These are phyloP conservation scores for Vararia minispora DNA, from an alignment of 768 basidiomycete species.

Conservation along the genomic window DNA sequence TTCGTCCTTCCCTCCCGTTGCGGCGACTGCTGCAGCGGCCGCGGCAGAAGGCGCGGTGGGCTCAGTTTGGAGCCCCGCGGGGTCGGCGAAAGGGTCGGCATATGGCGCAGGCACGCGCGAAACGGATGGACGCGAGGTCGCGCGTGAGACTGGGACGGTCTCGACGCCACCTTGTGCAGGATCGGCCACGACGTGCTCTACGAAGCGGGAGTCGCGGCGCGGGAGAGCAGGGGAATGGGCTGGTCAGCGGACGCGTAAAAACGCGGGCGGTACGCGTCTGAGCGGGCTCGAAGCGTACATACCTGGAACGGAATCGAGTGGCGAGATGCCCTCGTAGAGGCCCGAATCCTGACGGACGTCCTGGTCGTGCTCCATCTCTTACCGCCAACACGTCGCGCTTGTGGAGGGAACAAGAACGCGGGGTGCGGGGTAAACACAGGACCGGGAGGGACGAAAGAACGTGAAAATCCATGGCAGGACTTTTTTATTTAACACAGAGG, in stretches of 20 bases:
- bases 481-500: not conserved
- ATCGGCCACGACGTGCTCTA: not conserved
- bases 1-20: too few species aligned
- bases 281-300: too few species aligned
- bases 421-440: not conserved
- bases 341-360: not conserved
- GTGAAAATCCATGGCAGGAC: not conserved
- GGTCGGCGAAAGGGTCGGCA: too few species aligned
- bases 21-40: slow-evolving; percentile 2
- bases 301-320: not conserved
- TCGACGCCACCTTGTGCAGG: not conserved
- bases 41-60: slow-evolving; percentile 3
- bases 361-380: slow-evolving; percentile 3
- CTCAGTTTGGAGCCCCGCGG: too few species aligned
- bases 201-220: too few species aligned
- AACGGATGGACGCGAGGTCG: too few species aligned
- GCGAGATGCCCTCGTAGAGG: not conserved
- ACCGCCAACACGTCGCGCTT: not conserved
- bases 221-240: too few species aligned
- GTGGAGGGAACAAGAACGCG: not conserved
- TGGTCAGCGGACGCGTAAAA: not conserved
- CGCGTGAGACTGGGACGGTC: not conserved
- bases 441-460: not conserved
- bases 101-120: too few species aligned
- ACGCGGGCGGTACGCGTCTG: not conserved